Evolutionary conservation across 495 filamentous ascomycete species (phyloP), one percentile per base, ranked within the genome.

Genomic region (Pseudotulostoma volvatum): DNA sequence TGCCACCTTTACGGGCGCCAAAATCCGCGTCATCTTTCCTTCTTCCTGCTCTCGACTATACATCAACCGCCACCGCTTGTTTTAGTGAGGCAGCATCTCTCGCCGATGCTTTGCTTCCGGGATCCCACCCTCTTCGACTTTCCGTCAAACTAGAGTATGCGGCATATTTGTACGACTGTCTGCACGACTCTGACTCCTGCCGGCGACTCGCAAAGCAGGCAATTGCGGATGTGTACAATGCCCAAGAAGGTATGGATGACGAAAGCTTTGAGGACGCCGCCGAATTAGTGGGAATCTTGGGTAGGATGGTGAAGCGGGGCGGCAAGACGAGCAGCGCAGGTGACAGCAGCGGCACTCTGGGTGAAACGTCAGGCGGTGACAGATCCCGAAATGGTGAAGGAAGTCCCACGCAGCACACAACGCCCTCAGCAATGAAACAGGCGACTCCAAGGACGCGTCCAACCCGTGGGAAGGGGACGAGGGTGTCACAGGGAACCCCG

Each of bases 131-230:
- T 1, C 68, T 97, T 11, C 80, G 90, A 2, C 67, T 97, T 0
- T 90, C 83, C 0, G 80, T 94, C 11, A 92, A 92, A 44, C 77
- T 93, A 8, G 90, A 97, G 57, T 90, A 86, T 53, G 73, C 78
- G n/a, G 90, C 88, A 1, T 97, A 94, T 51, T 66, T 93, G 3
- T 93, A 90, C 63, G 90, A 97, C 51, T 95, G 87, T 49, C 66
- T 86, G 5, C 82, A 90, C 48, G 87, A 96, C 44, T 59, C 69
- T 37, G 74, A 80, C 15, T 73, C 67, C 31, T 81, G 81, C 38
- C 69, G 85, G 9, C 68, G 71, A 18, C 47, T 94, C 1, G 92
- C 90, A 2, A 78, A 81, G 50, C 70, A 74, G 25, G 83, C 88
- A 21, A 85, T 96, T 36, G 73, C 78, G 17, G 84, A 94, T 47